Base-by-base conservation (phyloP, 306 rosid species). In the Quercus dentata region DNA sequence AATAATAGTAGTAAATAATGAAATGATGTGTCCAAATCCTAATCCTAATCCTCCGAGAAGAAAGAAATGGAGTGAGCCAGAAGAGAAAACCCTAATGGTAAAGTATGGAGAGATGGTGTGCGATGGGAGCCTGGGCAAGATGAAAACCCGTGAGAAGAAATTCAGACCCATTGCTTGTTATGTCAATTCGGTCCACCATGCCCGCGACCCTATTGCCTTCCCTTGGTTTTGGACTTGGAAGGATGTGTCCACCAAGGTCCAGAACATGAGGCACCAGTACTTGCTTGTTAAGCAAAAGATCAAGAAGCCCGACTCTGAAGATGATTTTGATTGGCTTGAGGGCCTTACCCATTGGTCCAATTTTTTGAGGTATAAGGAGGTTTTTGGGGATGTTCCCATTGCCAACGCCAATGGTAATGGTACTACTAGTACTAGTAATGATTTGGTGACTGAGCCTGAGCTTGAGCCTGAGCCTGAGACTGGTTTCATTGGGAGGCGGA, bases 181-280 rank as follows among this genome's bases (percentile, higher is more conserved):
- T 83, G 99, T 95, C 80, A 95, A 92, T 80, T 90, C 96, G 19
- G 72, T 90, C 38, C 99, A 95, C 63, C 86, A 90, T 82, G 80
- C 88, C 59, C 86, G 83, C 69, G 96, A 92, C 83, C 91, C 97
- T 11, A 71, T 87, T 20, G 83, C 90, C n/a, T 90, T 72, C 73
- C 99, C 98, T 72, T 92, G 99, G 99, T 98, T 89, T 38, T 95
- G 99, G 99, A 86, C 87, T 21, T 95, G 99, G 99, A 95, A 95
- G 84, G 99, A 95, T 54, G 98, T 92, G 54, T 92, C 98, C 38
- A 95, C 99, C 21, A 92, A 95, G 89, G 99, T 95, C 31, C 99
- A 95, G 89, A 95, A 95, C 81, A 95, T 95, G 98, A 78, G 99
- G 89, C 99, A 95, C 61, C 99, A 95, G 86, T 95, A 91, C 85